These are phyloP conservation scores for Hyphopichia wangnamkhiaoensis DNA, from an alignment of 1,139 yeast species.

Conservation along the genomic window DNA sequence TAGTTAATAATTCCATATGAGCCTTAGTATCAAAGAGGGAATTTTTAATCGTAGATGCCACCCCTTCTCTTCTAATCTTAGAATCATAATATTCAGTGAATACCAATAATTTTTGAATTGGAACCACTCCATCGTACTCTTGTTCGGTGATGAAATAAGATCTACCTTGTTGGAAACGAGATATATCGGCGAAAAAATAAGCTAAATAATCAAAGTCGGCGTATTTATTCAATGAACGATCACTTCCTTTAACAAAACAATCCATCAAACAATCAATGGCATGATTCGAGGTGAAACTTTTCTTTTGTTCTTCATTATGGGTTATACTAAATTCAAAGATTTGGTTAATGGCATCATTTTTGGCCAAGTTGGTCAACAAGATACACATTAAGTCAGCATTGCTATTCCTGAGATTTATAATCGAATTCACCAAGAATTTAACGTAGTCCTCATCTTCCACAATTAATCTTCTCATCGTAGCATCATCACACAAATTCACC, in stretches of 20 bases:
- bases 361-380: slow-evolving; percentile 80
- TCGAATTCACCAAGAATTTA: slow-evolving; percentile 52
- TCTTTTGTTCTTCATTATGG: slow-evolving; percentile 27
- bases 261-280: slow-evolving; percentile 87
- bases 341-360: slow-evolving; percentile 62
- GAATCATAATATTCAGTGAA: slow-evolving; percentile 82
- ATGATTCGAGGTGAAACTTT: slow-evolving; percentile 54
- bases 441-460: slow-evolving; percentile 66
- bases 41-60: slow-evolving; percentile 90
- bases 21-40: slow-evolving; percentile 76
- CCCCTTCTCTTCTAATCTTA: slow-evolving; percentile 84
- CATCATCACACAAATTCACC: slow-evolving; percentile 79
- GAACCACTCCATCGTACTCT: slow-evolving; percentile 73
- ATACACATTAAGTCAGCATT: slow-evolving; percentile 86
- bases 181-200: slow-evolving; percentile 86
- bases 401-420: slow-evolving; percentile 56
- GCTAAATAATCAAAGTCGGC: slow-evolving; percentile 84
- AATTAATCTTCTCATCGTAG: slow-evolving; percentile 59
- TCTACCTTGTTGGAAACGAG: slow-evolving; percentile 72
- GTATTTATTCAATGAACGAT: slow-evolving; percentile 64
- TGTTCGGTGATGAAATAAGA: slow-evolving; percentile 72
- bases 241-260: slow-evolving; percentile 85
- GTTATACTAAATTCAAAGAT: slow-evolving; percentile 52
- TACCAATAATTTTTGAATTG: slow-evolving; percentile 75
- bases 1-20: slow-evolving; percentile 61